A percentile compares a stretch with the other conserved stretches of the same genome.
Evolutionary conservation across 495 filamentous ascomycete species (phyloP).

Genomic region (Massariosphaeria phaeospora): DNA sequence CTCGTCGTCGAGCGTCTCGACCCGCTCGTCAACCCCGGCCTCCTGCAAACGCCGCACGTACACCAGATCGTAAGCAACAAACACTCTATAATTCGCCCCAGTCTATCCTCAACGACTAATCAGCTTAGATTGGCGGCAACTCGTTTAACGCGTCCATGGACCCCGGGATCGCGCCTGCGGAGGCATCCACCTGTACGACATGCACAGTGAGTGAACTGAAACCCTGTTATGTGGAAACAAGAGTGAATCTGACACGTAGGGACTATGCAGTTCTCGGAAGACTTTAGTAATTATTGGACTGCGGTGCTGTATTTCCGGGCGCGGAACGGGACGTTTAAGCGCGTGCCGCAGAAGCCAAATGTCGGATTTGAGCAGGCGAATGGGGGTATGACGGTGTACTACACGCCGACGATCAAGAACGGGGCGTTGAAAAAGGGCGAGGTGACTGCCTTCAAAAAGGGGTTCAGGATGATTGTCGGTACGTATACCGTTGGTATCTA

Average conservation of each 20-base stretch:
- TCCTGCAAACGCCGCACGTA: constrained; percentile 10
- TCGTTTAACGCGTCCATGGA: constrained; percentile 24
- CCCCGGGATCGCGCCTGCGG: background rate
- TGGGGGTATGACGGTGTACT: constrained; percentile 27
- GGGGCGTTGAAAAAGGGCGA: background rate
- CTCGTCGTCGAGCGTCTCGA: constrained; percentile 25
- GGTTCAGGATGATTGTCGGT: constrained; percentile 27
- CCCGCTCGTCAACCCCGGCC: constrained; percentile 20
- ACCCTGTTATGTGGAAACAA: background rate
- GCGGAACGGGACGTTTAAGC: constrained; percentile 22
- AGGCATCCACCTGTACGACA: constrained; percentile 17
- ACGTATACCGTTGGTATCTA: background rate
- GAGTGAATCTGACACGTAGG: no score
- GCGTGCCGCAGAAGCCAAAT: constrained; percentile 11
- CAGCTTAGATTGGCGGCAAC: constrained; percentile 17
- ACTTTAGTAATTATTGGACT: constrained; percentile 26
- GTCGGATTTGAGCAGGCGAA: background rate
- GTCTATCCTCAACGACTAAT: background rate
- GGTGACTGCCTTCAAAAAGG: constrained; percentile 22
- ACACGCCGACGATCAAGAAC: constrained; percentile 4
- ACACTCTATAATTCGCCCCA: background rate
- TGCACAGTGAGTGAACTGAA: constrained; percentile 9
- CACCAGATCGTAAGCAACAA: constrained; percentile 22
- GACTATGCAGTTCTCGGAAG: no score
- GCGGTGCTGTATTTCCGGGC: constrained; percentile 23